A percentile compares a stretch with the other conserved stretches of the same genome.
Conservation (phyloP, 2,329 filamentous ascomycete genomes). For the Pseudodiploospora longispora region DNA sequence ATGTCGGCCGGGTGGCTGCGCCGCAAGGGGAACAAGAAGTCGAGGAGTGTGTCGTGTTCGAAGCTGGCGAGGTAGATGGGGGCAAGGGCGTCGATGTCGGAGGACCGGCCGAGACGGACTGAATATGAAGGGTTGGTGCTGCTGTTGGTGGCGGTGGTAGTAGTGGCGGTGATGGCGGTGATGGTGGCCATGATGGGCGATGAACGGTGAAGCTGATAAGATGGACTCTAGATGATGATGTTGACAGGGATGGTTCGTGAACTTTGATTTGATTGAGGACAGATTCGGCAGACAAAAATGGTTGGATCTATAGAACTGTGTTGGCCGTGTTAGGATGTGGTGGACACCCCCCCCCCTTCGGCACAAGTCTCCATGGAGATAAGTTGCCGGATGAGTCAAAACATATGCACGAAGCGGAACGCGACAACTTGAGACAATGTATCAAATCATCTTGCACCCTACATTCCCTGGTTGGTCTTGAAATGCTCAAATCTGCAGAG, state of each 20-base stretch:
- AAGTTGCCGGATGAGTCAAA: conserved; percentile 9
- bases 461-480: too few relatives aligned
- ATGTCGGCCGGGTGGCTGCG: conserved; percentile 13
- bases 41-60: conserved; percentile 20
- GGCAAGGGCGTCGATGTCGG: conserved; percentile 20
- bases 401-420: too few relatives aligned
- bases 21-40: conserved; percentile 23
- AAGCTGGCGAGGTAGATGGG: conserved; percentile 23
- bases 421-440: too few relatives aligned
- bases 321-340: too few relatives aligned
- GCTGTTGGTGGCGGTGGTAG: not conserved
- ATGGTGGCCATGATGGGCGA: not conserved
- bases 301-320: not conserved
- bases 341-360: not conserved
- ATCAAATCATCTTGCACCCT: too few relatives aligned
- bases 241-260: too few relatives aligned
- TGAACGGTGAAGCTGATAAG: too few relatives aligned
- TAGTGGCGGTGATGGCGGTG: not conserved
- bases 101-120: conserved; percentile 22
- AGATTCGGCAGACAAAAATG: not conserved
- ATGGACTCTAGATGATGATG: too few relatives aligned
- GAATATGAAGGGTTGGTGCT: conserved; percentile 9
- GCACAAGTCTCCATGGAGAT: not conserved
- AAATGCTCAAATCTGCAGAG: too few relatives aligned
- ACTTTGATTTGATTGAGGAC: not conserved